Conservation (phyloP, 2,329 filamentous ascomycete genomes). For the Cadophora malorum region DNA sequence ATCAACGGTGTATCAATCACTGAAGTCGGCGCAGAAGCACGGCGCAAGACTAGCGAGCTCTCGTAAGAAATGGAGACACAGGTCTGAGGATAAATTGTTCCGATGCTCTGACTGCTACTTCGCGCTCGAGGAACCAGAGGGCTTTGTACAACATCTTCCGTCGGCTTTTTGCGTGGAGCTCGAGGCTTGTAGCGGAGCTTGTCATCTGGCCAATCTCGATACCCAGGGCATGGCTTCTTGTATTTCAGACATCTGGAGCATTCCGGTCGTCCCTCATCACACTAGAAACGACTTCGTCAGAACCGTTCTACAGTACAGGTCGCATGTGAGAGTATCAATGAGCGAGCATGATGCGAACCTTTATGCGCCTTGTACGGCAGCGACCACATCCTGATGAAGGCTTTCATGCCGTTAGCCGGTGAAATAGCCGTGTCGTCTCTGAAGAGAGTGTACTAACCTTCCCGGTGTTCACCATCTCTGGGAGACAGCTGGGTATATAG, state of each 20-base stretch:
- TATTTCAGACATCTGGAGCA: constrained; percentile 69
- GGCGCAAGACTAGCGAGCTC: constrained; percentile 41
- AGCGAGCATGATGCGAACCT: constrained; percentile 17
- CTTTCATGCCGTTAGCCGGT: neutral
- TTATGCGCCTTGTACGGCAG: constrained; percentile 28
- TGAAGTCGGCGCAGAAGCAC: constrained; percentile 50
- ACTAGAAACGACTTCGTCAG: constrained; percentile 50
- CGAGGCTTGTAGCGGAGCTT: constrained; percentile 62
- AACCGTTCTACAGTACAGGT: neutral
- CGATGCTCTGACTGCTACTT: neutral
- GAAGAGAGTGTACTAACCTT: neutral
- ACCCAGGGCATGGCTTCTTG: constrained; percentile 65
- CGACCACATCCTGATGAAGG: constrained; percentile 28
- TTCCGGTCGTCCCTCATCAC: constrained; percentile 68
- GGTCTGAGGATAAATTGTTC: neutral
- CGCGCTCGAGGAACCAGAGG: neutral
- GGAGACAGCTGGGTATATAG: neutral
- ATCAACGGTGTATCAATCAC: constrained; percentile 45
- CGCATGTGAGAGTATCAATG: neutral
- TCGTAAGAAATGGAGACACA: neutral
- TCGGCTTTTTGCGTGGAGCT: neutral
- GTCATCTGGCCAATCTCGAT: constrained; percentile 55
- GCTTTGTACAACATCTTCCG: neutral
- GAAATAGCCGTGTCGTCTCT: neutral
- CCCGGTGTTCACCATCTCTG: constrained; percentile 13